phyloP scores from a whole-genome alignment of 257 asterid species.

The Penstemon davidsonii region DNA sequence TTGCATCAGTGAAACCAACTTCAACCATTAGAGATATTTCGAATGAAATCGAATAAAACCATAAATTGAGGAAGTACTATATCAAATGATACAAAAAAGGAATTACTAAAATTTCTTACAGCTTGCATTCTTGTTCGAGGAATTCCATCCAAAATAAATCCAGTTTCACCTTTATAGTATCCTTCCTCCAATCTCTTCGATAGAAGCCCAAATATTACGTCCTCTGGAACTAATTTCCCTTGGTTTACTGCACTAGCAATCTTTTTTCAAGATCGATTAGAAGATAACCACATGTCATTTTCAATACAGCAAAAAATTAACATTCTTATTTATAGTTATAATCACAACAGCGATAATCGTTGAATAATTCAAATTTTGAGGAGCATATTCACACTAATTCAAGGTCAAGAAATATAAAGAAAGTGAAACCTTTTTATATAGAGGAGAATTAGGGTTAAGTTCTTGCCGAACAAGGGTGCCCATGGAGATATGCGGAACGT shows the following conservation, averaged over 20 bases:
- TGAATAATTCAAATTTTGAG: not conserved
- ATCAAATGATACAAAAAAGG: not conserved
- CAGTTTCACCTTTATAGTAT: conserved; percentile 73
- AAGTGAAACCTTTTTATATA: conserved; percentile 56
- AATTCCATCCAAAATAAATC: conserved; percentile 88
- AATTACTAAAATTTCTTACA: conserved; percentile 39
- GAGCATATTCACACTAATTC: too few relatives aligned
- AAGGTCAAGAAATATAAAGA: not conserved
- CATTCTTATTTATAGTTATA: not conserved
- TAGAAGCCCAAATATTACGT: conserved; percentile 69
- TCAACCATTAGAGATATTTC: not conserved
- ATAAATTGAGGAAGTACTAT: not conserved
- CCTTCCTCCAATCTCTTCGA: conserved; percentile 91
- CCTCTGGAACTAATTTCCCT: conserved; percentile 78
- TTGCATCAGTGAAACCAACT: not conserved
- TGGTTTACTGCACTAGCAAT: conserved; percentile 69
- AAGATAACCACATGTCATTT: conserved; percentile 3
- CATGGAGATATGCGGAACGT: conserved; percentile 90
- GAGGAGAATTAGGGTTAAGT: conserved; percentile 73
- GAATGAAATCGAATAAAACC: not conserved
- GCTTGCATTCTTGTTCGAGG: conserved; percentile 86
- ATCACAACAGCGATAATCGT: not conserved
- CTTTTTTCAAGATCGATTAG: conserved; percentile 31
- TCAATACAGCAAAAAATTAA: not conserved
- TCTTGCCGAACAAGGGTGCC: conserved; percentile 84